Conservation (phyloP, 768 basidiomycete genomes). For the Hygrocybe punicea region DNA sequence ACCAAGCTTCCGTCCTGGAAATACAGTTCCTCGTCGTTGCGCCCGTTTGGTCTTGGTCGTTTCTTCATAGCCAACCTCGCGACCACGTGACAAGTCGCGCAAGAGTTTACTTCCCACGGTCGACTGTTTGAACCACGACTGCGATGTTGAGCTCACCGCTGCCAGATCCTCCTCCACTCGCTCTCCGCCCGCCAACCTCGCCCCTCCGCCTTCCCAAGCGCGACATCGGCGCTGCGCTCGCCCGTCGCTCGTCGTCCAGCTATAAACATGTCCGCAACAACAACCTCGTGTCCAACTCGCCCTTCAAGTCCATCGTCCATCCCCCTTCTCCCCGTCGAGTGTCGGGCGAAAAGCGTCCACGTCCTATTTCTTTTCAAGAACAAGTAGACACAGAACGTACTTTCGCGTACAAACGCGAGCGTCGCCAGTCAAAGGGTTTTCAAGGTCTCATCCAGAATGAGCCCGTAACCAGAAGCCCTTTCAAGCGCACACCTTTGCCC, state of each 20-base stretch:
- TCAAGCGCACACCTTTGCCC: slow-evolving; percentile 38
- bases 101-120: not conserved
- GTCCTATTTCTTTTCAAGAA: slow-evolving; percentile 67
- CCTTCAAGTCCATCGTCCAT: slow-evolving; percentile 69
- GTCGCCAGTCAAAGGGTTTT: slow-evolving; percentile 71
- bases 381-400: slow-evolving; percentile 72
- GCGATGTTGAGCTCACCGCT: slow-evolving; percentile 29
- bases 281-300: slow-evolving; percentile 81
- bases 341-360: slow-evolving; percentile 75
- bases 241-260: slow-evolving; percentile 71
- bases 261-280: slow-evolving; percentile 75
- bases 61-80: not conserved
- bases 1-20: slow-evolving; percentile 14
- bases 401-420: slow-evolving; percentile 64
- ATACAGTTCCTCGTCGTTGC: slow-evolving; percentile 8
- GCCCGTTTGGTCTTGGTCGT: too few species aligned
- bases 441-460: slow-evolving; percentile 72
- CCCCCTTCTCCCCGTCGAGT: slow-evolving; percentile 53
- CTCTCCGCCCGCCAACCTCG: slow-evolving; percentile 37
- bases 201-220: slow-evolving; percentile 76
- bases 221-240: slow-evolving; percentile 54
- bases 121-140: not conserved
- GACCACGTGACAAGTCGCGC: slow-evolving; percentile 3
- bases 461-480: slow-evolving; percentile 81
- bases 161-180: slow-evolving; percentile 58